Base-by-base conservation (phyloP, 495 filamentous ascomycete genomes). In the Podospora pseudopauciseta region DNA sequence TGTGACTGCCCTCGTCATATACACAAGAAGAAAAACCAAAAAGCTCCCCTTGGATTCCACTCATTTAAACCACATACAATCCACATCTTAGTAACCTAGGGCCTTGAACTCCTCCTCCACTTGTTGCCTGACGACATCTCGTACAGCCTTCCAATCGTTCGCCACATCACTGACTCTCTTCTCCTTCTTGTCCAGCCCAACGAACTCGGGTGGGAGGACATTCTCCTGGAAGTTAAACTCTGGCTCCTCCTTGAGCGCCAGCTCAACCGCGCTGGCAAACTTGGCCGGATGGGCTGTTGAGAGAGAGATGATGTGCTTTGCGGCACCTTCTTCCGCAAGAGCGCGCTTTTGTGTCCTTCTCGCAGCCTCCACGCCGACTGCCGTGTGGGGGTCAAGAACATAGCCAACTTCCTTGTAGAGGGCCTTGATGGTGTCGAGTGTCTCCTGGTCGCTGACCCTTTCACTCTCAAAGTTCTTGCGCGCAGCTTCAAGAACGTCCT, bases 261-360 rank as follows among this genome's bases (percentile, higher is more conserved):
- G 71, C 66, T 90, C 86, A 4, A 98, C 93, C 0, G 91, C 93
- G 60, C 85, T 84, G 11, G 87, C 86, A 75, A 97, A 97, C 78
- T 98, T 98, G 55, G 94, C 94, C 3, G 94, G 94, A 80, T 97
- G 94, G 9, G 94, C 94, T 2, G 94, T 98, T 5, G 92, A 90
- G 5, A 97, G 86, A 3, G 92, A 87, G 75, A 99, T 91, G 73
- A 63, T 68, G 39, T 56, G 65, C 7, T 53, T 39, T 3, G 19
- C 65, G 92, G 90, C 64, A 84, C 81, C 20, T 79, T 81, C 27
- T 78, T 71, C 9, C 55, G 58, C 28, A 3, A 62, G 69, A 16
- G 80, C 77, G n/a, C 85, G 81, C 49, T 83, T 71, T 53, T 91
- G 82, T 5, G 90, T 90, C 53, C 92, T 82, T 34, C 85, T 69